These are phyloP conservation scores for Pharus latifolius DNA, from an alignment of 176 grass and related monocot species.

Conservation along the genomic window DNA sequence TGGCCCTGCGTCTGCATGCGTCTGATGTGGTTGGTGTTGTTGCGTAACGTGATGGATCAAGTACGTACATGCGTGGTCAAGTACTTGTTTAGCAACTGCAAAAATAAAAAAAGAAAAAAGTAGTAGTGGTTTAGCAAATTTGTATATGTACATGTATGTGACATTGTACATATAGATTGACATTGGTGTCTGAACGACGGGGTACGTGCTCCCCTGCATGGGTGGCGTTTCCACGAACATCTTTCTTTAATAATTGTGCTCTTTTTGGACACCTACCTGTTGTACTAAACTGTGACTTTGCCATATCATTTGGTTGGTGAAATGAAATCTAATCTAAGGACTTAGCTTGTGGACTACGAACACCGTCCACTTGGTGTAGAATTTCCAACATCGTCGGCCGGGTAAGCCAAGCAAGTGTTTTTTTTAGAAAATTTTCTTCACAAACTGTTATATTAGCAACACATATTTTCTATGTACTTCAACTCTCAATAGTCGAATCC, in stretches of 20 bases:
- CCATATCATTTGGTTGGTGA: background rate
- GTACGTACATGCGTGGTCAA: no score
- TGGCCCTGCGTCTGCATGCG: no score
- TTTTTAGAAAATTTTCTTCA: no score
- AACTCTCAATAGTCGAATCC: no score
- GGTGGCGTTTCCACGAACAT: background rate
- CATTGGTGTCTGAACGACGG: background rate
- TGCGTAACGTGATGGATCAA: no score
- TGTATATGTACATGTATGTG: background rate
- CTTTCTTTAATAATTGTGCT: no score
- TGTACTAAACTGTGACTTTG: background rate
- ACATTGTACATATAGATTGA: no score
- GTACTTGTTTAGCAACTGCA: no score
- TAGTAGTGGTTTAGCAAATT: no score
- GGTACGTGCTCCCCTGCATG: background rate
- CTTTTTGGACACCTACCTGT: background rate
- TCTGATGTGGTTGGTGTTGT: no score
- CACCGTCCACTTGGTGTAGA: background rate
- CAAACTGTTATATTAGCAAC: background rate
- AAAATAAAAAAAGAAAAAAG: no score
- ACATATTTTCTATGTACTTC: background rate
- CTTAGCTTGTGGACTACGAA: conserved; percentile 11
- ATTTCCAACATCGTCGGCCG: background rate
- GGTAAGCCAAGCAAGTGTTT: background rate
- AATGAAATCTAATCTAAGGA: background rate